Evolutionary conservation across 805 yeast genomes (phyloP), one percentile per base, ranked within the genome.

Genomic region (Lachancea dasiensis): DNA sequence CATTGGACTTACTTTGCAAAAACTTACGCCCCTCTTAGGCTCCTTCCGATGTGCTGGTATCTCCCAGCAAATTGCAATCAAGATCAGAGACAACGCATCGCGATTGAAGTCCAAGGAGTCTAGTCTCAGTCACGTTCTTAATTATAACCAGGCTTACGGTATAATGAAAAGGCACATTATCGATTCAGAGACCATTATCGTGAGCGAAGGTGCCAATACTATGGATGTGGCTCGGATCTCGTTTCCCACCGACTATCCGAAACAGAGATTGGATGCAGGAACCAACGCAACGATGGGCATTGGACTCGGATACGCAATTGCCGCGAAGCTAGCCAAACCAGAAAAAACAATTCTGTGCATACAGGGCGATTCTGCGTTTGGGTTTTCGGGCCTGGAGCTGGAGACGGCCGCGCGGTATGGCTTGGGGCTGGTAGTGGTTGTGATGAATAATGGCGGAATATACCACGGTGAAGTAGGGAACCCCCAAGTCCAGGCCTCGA

Each of bases 201-300:
- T 80, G 1, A 68, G 78, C 3, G 87, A 81, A 54, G 87, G 87
- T n/a, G 86, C 87, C 1, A 79, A 79, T 50, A 79, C 86, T 0
- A 80, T 81, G 86, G 87, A 81, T 47, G 65, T 74, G 16, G 79
- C 86, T 2, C 64, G 87, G 33, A 64, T 76, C 8, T 72, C 81
- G 0, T 79, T 81, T 52, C 73, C 76, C 4, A 64, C 78, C 34
- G 56, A 61, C 6, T 46, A 48, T 2, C 81, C 86, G 0, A 68
- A 70, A 41, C 70, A 65, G 15, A 58, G 85, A 26, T 57, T 81
- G 16, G 89, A 81, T 50, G 84, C 85, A 2, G 87, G 86, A 4
- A 80, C 86, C 0, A 78, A 77, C 58, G 86, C 85, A 1, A 81
- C 86, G 0, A 81, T 81, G 87, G 89, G 89, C 3, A 65, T 80